A percentile compares a stretch with the other conserved stretches of the same genome.
Evolutionary conservation across 805 yeast species (phyloP).

Genomic region (Wickerhamomyces tratensis): DNA sequence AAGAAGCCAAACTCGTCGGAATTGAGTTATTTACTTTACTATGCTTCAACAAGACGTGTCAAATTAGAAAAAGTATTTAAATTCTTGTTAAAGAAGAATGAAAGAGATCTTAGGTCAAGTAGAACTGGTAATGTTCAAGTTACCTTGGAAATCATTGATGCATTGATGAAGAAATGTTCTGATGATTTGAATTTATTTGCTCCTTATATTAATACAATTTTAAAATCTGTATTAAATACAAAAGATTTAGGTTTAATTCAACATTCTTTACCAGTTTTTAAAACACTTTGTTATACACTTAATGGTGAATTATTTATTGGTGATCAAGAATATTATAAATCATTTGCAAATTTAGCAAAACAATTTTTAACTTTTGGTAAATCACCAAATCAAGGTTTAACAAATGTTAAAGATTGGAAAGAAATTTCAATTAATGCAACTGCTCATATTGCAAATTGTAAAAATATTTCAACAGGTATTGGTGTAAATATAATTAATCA

Average conservation of each 20-base stretch:
- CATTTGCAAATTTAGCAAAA: constrained; percentile 31
- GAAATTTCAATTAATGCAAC: constrained; percentile 37
- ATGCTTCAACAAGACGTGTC: constrained; percentile 82
- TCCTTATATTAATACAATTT: constrained; percentile 49
- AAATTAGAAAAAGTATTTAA: constrained; percentile 81
- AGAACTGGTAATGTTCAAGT: constrained; percentile 78
- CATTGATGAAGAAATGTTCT: constrained; percentile 64
- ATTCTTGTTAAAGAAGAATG: constrained; percentile 54
- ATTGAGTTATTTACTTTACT: constrained; percentile 76
- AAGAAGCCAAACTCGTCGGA: constrained; percentile 92
- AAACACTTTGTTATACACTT: constrained; percentile 38
- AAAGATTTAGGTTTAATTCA: constrained; percentile 57
- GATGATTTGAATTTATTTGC: constrained; percentile 85
- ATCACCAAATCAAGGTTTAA: constrained; percentile 18
- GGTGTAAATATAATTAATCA: constrained; percentile 6
- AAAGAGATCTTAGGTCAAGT: constrained; percentile 47
- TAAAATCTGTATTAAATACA: constrained; percentile 39
- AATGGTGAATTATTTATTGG: constrained; percentile 59
- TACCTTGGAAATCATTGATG: constrained; percentile 59
- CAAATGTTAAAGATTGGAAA: constrained; percentile 26
- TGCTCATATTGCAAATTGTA: constrained; percentile 23
- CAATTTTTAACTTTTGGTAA: constrained; percentile 17
- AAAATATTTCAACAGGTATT: constrained; percentile 9
- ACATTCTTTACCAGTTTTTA: constrained; percentile 36
- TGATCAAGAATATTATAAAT: constrained; percentile 44